phyloP scores from a whole-genome alignment of 73 alveolate genomes.

The Loxodes magnus region DNA sequence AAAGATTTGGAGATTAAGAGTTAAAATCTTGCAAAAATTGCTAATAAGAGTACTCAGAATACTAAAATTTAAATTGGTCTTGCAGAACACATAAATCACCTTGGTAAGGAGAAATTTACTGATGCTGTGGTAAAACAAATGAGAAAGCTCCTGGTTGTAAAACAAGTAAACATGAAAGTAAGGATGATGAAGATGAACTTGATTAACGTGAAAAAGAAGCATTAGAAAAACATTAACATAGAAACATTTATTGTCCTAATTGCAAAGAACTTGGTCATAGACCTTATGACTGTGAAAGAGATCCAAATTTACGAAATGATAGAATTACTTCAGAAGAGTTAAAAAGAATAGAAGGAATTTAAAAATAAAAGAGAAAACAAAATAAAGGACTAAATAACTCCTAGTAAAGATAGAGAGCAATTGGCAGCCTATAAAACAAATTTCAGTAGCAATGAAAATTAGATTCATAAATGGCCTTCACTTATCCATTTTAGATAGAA shows the following conservation, averaged over 20 bases:
- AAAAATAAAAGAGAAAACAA: too few relatives aligned
- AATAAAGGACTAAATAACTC: too few relatives aligned
- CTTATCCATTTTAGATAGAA: too few relatives aligned
- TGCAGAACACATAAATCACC: slow-evolving; percentile 47
- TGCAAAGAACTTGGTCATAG: slow-evolving; percentile 11
- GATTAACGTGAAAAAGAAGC: slow-evolving; percentile 16
- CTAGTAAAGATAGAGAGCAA: too few relatives aligned
- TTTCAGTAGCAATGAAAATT: too few relatives aligned
- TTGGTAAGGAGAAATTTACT: slow-evolving; percentile 46
- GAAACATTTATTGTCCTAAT: slow-evolving; percentile 5
- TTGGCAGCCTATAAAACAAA: too few relatives aligned
- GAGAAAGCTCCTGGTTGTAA: slow-evolving; percentile 53
- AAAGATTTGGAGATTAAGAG: slow-evolving; percentile 9
- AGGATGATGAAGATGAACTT: slow-evolving; percentile 57
- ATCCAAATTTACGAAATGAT: slow-evolving; percentile 15
- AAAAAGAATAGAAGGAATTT: slow-evolving; percentile 21
- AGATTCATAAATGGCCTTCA: too few relatives aligned
- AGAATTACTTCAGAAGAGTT: slow-evolving; percentile 14
- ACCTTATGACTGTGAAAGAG: not conserved
- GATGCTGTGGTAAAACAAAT: slow-evolving; percentile 60
- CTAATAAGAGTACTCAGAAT: slow-evolving; percentile 39
- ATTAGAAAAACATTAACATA: slow-evolving; percentile 15
- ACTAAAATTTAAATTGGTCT: slow-evolving; percentile 51
- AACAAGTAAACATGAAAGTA: slow-evolving; percentile 42
- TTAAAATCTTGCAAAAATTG: slow-evolving; percentile 43